Conservation (phyloP, 768 basidiomycete species). For the Tricholoma bakamatsutake region DNA sequence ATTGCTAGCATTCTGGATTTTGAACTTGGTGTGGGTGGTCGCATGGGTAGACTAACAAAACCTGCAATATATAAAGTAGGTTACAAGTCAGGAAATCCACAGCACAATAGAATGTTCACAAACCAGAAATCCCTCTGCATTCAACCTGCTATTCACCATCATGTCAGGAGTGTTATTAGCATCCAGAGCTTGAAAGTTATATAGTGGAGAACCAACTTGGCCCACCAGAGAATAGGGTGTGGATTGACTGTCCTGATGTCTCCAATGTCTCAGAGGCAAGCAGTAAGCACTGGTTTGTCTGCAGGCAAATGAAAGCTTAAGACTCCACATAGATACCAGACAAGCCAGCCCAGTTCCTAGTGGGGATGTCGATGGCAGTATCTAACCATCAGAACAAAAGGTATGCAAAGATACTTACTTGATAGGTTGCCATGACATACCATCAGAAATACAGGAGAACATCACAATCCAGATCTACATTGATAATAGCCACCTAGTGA, state of each 20-base stretch:
- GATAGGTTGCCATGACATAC: background rate
- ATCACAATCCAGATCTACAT: background rate
- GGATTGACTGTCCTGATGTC: background rate
- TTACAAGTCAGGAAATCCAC: background rate
- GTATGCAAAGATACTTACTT: constrained; percentile 2
- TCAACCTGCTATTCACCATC: background rate
- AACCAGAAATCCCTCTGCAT: background rate
- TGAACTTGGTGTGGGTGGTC: background rate
- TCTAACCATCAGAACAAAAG: background rate
- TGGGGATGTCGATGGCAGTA: background rate
- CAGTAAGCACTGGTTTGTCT: background rate
- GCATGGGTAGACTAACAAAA: background rate
- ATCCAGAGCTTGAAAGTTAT: background rate
- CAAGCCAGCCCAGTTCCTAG: background rate
- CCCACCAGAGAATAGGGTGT: background rate
- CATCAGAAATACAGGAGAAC: background rate
- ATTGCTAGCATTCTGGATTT: background rate
- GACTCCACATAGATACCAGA: background rate
- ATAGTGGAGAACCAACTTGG: background rate
- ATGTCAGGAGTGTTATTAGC: background rate
- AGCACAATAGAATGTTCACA: background rate
- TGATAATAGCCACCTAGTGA: background rate
- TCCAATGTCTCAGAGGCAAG: background rate
- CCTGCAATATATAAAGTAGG: background rate
- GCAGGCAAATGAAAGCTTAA: background rate